Conservation (phyloP, 257 asterid species). For the Petunia axillaris region DNA sequence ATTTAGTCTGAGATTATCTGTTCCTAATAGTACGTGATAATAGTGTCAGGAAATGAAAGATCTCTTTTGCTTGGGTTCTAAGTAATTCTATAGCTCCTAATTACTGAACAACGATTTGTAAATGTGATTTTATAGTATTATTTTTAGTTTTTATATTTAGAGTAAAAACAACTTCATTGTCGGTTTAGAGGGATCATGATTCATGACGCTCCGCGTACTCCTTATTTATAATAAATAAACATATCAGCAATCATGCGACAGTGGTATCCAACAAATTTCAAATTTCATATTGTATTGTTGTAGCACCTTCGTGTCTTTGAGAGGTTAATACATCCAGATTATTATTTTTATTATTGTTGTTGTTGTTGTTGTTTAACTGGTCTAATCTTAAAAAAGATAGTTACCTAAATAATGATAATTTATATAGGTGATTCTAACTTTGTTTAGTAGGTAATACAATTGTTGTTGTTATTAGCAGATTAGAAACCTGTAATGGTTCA, state of each 20-base stretch:
- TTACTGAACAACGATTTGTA: not conserved
- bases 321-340: not conserved
- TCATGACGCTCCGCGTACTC: conserved; percentile 3
- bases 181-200: conserved; percentile 22
- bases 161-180: not conserved
- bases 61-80: no score
- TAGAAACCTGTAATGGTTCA: no score
- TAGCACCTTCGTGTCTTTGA: not conserved
- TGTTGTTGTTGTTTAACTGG: no score
- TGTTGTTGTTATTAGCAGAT: not conserved
- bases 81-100: not conserved
- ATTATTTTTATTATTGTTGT: not conserved
- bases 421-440: not conserved
- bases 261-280: conserved; percentile 7
- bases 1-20: no score
- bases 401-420: not conserved
- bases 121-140: not conserved
- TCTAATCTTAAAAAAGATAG: not conserved
- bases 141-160: not conserved
- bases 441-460: not conserved
- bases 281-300: conserved; percentile 15
- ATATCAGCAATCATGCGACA: not conserved
- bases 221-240: not conserved
- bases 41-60: no score
- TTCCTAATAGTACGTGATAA: no score